A percentile compares a stretch with the other conserved stretches of the same genome.
phyloP scores from a whole-genome alignment of 2,329 filamentous ascomycete genomes.

The Davidsoniella eucalypti region DNA sequence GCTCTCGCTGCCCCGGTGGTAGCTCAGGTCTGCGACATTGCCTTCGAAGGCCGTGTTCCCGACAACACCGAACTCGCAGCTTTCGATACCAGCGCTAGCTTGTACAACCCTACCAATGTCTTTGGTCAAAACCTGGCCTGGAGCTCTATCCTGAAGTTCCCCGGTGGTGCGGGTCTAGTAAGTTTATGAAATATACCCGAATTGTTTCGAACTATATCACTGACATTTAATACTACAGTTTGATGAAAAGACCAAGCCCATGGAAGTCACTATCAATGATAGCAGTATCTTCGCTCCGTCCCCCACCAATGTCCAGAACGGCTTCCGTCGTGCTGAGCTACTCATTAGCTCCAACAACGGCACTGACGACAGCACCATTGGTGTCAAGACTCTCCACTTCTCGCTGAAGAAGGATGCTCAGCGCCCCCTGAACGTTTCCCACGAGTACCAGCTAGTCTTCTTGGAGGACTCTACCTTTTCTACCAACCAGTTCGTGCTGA shows the following conservation, averaged over 20 bases:
- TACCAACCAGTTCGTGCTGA: slow-evolving; percentile 36
- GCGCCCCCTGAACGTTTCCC: slow-evolving; percentile 38
- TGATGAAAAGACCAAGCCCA: slow-evolving; percentile 26
- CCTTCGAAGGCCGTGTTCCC: slow-evolving; percentile 31
- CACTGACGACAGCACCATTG: slow-evolving; percentile 33
- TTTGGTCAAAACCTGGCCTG: slow-evolving; percentile 35
- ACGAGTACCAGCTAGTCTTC: slow-evolving; percentile 43
- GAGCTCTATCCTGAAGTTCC: slow-evolving; percentile 33
- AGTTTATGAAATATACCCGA: slow-evolving; percentile 13
- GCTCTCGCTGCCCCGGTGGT: slow-evolving; percentile 16
- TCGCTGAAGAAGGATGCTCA: slow-evolving; percentile 35
- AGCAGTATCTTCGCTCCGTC: slow-evolving; percentile 41
- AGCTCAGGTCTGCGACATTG: slow-evolving; percentile 13
- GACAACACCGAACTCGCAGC: slow-evolving; percentile 21
- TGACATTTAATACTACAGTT: slow-evolving; percentile 19
- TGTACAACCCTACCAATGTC: slow-evolving; percentile 36
- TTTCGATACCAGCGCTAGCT: slow-evolving; percentile 26
- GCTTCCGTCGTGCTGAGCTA: slow-evolving; percentile 44
- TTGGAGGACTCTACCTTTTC: slow-evolving; percentile 30
- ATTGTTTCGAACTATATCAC: not conserved
- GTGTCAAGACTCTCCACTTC: slow-evolving; percentile 46
- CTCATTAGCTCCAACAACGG: slow-evolving; percentile 33
- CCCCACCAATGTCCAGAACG: slow-evolving; percentile 32
- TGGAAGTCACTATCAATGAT: slow-evolving; percentile 41
- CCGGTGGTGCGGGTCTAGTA: slow-evolving; percentile 24